Evolutionary conservation across 352 stramenopile genomes (phyloP).

Genomic region (Phytophthora sojae): DNA sequence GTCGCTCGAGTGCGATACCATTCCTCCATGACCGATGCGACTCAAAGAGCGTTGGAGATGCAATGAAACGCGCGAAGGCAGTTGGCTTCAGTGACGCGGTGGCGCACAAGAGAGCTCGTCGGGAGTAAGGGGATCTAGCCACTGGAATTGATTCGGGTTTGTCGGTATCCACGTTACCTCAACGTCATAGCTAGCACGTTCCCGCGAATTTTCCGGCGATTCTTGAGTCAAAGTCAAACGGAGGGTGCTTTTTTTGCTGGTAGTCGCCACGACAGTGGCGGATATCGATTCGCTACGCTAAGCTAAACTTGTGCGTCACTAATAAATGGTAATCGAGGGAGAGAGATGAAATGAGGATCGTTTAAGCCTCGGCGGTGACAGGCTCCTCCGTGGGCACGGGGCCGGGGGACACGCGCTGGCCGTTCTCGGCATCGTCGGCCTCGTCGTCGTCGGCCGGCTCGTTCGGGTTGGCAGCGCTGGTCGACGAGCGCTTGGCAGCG

Average conservation of each 20-base stretch:
- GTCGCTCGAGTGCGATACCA: not conserved
- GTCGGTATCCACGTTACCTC: not conserved
- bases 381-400: constrained; percentile 22
- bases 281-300: not conserved
- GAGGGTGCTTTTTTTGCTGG: too few species aligned
- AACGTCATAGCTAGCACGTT: not conserved
- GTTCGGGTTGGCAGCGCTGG: constrained; percentile 15
- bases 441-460: constrained; percentile 25
- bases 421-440: constrained; percentile 25
- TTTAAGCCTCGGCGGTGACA: constrained; percentile 29
- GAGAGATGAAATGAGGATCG: constrained; percentile 4
- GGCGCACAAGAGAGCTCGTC: not conserved
- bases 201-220: too few species aligned
- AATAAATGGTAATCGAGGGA: not conserved
- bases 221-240: too few species aligned
- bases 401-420: constrained; percentile 25
- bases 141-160: not conserved
- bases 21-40: not conserved
- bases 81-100: not conserved
- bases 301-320: not conserved
- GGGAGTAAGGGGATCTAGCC: not conserved
- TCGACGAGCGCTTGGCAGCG: constrained; percentile 32
- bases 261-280: too few species aligned
- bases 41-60: not conserved
- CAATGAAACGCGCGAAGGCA: not conserved